Evolutionary conservation across 805 yeast genomes (phyloP), one percentile per base, ranked within the genome.

Genomic region (Metschnikowia hibisci): DNA sequence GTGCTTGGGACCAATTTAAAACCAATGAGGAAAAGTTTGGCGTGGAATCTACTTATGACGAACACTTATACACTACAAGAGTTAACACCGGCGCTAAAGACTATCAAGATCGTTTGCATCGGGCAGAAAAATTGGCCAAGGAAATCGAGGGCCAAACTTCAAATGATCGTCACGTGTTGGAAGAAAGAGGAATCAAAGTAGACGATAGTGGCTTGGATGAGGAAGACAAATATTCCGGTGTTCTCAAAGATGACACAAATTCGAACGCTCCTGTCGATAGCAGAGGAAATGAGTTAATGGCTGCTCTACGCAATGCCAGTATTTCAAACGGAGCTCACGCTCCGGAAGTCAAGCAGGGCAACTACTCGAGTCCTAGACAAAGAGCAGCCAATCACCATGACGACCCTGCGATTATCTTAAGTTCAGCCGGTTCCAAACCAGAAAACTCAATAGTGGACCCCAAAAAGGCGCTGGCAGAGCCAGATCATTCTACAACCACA

Each of bases 191-290:
- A 20, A 48, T 80, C 12, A 56, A 62, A 13, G 76, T 84, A 30
- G 96, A 87, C 60, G 96, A 87, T 57, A 78, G 85, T 46, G 96
- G 95, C 13, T 52, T 87, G 53, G 98, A 93, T 63, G 99, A 93
- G 67, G 99, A 93, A 63, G 96, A 90, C 63, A 86, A 86, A 64
- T 93, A 90, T 60, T 88, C 96, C 4, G 97, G 97, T 39, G 99
- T 53, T 14, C 37, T 41, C 22, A 44, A 41, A 16, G 55, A 46
- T 12, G 33, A 29, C 4, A 10, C 28, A 15, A 20, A 20, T 12
- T 12, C 40, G 6, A 22, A 37, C 13, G 27, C 32, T 6, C 14
- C 41, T 7, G 43, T 89, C 34, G 81, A 76, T 45, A 78, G 93
- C 56, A 71, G 80, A 44, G 77, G 76, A 22, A 68, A 63, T 35